phyloP scores from a whole-genome alignment of 768 basidiomycete genomes.

The Megacollybia marginata region DNA sequence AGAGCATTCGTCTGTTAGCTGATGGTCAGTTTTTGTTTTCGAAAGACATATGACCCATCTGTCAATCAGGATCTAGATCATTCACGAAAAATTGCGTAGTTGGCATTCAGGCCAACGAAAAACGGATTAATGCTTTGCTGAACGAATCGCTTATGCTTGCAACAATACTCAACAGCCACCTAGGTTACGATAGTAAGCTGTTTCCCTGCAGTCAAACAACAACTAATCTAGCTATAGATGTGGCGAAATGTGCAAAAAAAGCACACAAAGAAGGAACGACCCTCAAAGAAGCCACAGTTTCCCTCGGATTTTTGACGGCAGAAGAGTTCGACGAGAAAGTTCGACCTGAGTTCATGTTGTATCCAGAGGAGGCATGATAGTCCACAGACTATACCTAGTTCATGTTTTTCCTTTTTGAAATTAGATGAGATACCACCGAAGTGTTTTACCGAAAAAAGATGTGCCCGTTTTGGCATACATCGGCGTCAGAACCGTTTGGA shows the following conservation, averaged over 20 bases:
- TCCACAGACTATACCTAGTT: slow-evolving; percentile 7
- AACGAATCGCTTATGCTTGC: slow-evolving; percentile 98
- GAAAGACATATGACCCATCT: neutral
- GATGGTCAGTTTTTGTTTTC: slow-evolving; percentile 55
- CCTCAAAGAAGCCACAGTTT: slow-evolving; percentile 88
- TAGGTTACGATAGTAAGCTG: slow-evolving; percentile 92
- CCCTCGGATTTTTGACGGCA: slow-evolving; percentile 75
- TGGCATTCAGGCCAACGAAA: slow-evolving; percentile 95
- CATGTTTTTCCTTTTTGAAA: too few species aligned
- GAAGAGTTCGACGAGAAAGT: slow-evolving; percentile 96
- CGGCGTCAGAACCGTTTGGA: too few species aligned
- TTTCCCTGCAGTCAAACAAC: neutral
- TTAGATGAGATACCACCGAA: too few species aligned
- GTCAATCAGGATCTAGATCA: slow-evolving; percentile 65
- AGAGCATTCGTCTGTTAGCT: slow-evolving; percentile 87
- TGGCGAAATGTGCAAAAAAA: slow-evolving; percentile 98
- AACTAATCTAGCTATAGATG: slow-evolving; percentile 46
- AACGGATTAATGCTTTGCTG: slow-evolving; percentile 79
- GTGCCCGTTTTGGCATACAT: too few species aligned
- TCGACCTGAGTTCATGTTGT: slow-evolving; percentile 84
- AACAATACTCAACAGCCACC: slow-evolving; percentile 90
- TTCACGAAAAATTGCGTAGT: slow-evolving; percentile 97
- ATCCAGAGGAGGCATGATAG: slow-evolving; percentile 32
- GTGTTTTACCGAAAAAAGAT: too few species aligned
- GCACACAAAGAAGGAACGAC: slow-evolving; percentile 99